Evolutionary conservation across 352 stramenopile species (phyloP), one percentile per base, ranked within the genome.

Genomic region (Phytopythium aichiense): DNA sequence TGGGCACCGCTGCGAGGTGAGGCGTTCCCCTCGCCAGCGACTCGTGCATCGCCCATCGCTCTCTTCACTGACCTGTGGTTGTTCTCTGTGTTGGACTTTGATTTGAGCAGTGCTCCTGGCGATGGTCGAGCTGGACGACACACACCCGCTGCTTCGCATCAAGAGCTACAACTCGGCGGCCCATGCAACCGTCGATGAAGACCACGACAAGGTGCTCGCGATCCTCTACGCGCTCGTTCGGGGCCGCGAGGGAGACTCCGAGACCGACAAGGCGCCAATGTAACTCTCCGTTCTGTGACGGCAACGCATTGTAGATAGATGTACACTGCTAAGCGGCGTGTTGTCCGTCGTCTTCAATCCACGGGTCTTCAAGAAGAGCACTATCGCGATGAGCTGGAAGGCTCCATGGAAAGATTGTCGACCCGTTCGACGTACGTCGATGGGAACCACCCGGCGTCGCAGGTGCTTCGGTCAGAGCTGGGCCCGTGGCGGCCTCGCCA

Each of bases 1-100:
- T 94, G 82, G 83, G 76, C 83, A 15, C 83, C 86, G 2, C 52
- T 92, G 45, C 72, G 76, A 84, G 81, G 84, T 91, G 67, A 38
- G 67, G 49, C 33, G 48, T 28, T 18, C 13, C 7, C 22, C 5
- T 0, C 4, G 20, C 7, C 28, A 22, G 13, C 38, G 7, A 45
- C 4, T 16, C 7, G 13, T 22, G 38, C 28, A 30, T 30, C 4
- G 28, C 28, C 4, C 3, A 6, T 45, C 31, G 9, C 28, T 35
- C 30, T n/a, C 1, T 38, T 23, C 42, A 13, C 9, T 65, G 38
- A 65, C 31, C 53, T 28, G 15, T 63, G 40, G 58, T n/a, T 56
- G 63, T 48, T 54, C 15, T 0, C 40, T 59, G 8, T 46, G 67
- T 16, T 54, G 28, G 28, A 4, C 28, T 30, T 2, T 30, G 28